Conservation (phyloP, 2,329 filamentous ascomycete species). For the Fusarium coffeatum region DNA sequence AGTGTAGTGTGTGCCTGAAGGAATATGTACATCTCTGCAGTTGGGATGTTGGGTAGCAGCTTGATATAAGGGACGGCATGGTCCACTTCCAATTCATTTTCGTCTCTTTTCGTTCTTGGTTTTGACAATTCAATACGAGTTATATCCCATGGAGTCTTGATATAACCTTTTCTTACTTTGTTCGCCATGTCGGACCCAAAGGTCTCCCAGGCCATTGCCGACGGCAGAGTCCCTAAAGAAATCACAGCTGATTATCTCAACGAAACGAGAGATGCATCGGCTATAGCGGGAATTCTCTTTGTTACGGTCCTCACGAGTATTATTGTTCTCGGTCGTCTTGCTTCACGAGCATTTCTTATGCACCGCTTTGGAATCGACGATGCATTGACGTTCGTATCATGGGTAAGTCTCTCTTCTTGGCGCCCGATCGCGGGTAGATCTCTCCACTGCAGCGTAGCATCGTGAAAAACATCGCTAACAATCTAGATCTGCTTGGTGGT, state of each 20-base stretch:
- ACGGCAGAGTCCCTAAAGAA: constrained; percentile 51
- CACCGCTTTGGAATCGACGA: constrained; percentile 55
- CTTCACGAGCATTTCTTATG: constrained; percentile 52
- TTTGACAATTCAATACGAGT: not conserved
- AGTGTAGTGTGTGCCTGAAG: not conserved
- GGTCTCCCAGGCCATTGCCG: constrained; percentile 50
- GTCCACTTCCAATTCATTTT: not conserved
- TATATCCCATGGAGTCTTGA: constrained; percentile 15
- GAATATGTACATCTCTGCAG: not conserved
- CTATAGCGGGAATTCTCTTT: constrained; percentile 55
- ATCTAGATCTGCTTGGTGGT: constrained; percentile 53
- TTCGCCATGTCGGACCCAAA: constrained; percentile 43
- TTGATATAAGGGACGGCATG: constrained; percentile 28
- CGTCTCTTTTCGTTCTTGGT: not conserved
- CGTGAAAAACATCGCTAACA: constrained; percentile 16
- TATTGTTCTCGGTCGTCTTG: constrained; percentile 51
- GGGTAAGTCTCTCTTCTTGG: constrained; percentile 46
- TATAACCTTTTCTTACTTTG: not conserved
- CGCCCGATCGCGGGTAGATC: constrained; percentile 15
- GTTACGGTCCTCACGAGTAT: constrained; percentile 51
- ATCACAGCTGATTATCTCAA: constrained; percentile 52
- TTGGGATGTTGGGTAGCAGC: not conserved
- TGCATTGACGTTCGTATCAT: constrained; percentile 50
- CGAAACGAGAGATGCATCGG: constrained; percentile 52
- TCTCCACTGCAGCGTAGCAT: not conserved